Evolutionary conservation across 352 stramenopile genomes (phyloP).

Genomic region (Globisporangium cystogenes): DNA sequence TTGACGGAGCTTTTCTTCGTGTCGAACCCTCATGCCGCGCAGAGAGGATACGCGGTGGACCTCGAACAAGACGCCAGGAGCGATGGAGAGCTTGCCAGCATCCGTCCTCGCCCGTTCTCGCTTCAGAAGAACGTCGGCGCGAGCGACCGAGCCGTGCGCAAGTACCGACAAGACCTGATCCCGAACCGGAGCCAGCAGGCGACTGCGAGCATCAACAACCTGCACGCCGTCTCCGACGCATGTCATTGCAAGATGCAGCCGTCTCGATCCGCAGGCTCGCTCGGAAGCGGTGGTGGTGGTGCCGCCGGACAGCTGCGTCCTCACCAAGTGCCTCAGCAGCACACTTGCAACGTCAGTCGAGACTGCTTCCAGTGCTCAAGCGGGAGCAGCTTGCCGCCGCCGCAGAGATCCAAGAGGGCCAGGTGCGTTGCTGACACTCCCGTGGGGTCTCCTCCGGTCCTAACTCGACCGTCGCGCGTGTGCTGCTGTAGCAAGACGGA

Average conservation of each 20-base stretch:
- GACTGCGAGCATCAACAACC: slow-evolving; percentile 31
- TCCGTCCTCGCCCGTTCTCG: slow-evolving; percentile 32
- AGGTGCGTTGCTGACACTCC: slow-evolving; percentile 2
- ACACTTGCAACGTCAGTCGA: slow-evolving; percentile 28
- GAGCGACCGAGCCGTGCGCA: slow-evolving; percentile 60
- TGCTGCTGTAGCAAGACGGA: slow-evolving; percentile 3
- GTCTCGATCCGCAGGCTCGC: slow-evolving; percentile 14
- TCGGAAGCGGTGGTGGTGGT: not conserved
- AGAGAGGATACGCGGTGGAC: slow-evolving; percentile 54
- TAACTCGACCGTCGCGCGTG: not conserved
- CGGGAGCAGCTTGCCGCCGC: not conserved
- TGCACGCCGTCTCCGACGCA: slow-evolving; percentile 8
- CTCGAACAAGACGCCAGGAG: slow-evolving; percentile 21
- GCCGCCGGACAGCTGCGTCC: no score
- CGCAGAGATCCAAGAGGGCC: slow-evolving; percentile 1
- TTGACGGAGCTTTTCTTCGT: not conserved
- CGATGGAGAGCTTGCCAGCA: slow-evolving; percentile 17
- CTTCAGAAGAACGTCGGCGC: slow-evolving; percentile 42
- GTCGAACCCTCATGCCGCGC: not conserved
- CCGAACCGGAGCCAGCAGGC: slow-evolving; percentile 44
- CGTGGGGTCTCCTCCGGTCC: not conserved
- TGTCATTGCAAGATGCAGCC: slow-evolving; percentile 12
- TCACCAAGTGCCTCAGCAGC: not conserved
- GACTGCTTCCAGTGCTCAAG: slow-evolving; percentile 58
- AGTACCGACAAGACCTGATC: slow-evolving; percentile 61